Evolutionary conservation across 83 land plant genomes (phyloP).

Genomic region (Larix sibirica): DNA sequence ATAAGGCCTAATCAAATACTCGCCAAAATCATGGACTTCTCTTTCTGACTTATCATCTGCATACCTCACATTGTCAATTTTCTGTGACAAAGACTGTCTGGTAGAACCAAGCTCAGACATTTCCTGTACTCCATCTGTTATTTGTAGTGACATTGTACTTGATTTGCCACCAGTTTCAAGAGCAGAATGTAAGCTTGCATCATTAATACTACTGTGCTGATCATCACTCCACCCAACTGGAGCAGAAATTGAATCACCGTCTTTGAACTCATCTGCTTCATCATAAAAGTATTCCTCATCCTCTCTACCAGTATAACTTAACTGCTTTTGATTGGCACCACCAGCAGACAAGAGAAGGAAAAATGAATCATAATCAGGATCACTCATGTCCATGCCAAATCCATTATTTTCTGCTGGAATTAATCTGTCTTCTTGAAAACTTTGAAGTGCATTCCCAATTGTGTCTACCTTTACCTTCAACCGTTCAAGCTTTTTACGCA

Average conservation of each 20-base stretch:
- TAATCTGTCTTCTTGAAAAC: conserved; percentile 37
- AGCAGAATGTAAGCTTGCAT: conserved; percentile 70
- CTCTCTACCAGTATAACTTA: conserved; percentile 33
- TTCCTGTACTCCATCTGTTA: conserved; percentile 47
- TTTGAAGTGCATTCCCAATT: conserved; percentile 47
- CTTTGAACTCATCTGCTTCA: conserved; percentile 66
- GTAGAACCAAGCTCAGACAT: conserved; percentile 69
- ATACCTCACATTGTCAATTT: conserved; percentile 42
- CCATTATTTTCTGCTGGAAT: conserved; percentile 36
- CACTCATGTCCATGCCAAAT: conserved; percentile 41
- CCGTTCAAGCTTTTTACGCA: conserved; percentile 97
- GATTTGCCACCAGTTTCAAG: conserved; percentile 54
- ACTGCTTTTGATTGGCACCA: conserved; percentile 32
- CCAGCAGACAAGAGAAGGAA: conserved; percentile 55
- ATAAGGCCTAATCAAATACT: conserved; percentile 94
- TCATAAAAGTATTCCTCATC: conserved; percentile 55
- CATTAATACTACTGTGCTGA: conserved; percentile 59
- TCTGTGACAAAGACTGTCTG: conserved; percentile 48
- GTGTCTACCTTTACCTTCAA: conserved; percentile 65
- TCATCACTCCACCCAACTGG: conserved; percentile 76
- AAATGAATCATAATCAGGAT: conserved; percentile 60
- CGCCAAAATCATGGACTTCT: conserved; percentile 88
- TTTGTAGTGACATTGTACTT: conserved; percentile 55
- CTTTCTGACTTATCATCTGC: conserved; percentile 56
- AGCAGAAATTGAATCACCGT: conserved; percentile 46